Percentiles rank a stretch among this genome's conserved stretches.
These are phyloP conservation scores for Russula compacta DNA, from an alignment of 768 basidiomycete species.

Conservation along the genomic window DNA sequence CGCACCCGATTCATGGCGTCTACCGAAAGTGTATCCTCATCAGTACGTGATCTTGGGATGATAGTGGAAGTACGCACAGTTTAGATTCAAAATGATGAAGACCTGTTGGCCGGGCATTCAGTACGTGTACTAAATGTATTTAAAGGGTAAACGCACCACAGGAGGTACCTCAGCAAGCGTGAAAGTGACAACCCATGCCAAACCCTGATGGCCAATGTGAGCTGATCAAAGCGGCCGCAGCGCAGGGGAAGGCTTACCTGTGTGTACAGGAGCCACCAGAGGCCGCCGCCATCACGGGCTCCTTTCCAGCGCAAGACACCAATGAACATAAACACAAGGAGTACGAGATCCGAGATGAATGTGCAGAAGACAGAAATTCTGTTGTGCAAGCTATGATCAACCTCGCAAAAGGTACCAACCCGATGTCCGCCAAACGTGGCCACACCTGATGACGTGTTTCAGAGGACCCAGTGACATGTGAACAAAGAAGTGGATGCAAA, in stretches of 20 bases:
- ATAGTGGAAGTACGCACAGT: not conserved
- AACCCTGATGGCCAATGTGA: not conserved
- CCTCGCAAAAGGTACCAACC: not conserved
- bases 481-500: not conserved
- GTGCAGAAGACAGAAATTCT: not conserved
- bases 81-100: not conserved
- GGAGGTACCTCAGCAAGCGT: not conserved
- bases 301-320: slow-evolving; percentile 5
- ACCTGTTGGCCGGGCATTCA: not conserved
- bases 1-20: not conserved
- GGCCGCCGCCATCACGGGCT: not conserved
- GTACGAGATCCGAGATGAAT: not conserved
- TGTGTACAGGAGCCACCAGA: not conserved
- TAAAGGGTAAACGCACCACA: not conserved
- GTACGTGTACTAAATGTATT: not conserved
- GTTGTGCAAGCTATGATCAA: not conserved
- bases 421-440: not conserved
- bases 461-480: not conserved
- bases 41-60: not conserved
- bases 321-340: not conserved
- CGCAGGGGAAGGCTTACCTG: not conserved
- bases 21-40: not conserved
- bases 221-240: not conserved
- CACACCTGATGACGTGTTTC: not conserved
- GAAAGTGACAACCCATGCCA: not conserved